Percentiles rank a stretch among this genome's conserved stretches.
Conservation (phyloP, 805 yeast genomes). For the Wickerhamomyces bisporus region DNA sequence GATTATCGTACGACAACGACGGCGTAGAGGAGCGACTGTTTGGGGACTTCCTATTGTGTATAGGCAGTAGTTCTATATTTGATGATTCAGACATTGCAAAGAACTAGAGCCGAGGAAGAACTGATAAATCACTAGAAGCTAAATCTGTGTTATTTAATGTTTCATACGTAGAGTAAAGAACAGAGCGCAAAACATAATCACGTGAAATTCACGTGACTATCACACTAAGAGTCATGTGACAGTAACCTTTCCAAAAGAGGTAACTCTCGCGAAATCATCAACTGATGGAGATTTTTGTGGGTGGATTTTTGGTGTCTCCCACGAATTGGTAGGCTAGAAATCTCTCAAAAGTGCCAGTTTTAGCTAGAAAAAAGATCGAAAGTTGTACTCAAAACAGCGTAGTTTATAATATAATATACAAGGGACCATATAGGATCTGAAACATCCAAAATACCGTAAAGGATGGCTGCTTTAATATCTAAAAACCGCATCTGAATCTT, state of each 20-base stretch:
- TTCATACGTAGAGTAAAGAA: no score
- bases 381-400: no score
- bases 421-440: not conserved
- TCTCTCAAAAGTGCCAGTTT: no score
- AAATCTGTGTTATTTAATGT: not conserved
- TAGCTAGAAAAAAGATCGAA: no score
- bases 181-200: no score
- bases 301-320: not conserved
- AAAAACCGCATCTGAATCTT: no score
- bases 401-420: no score
- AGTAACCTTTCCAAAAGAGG: no score
- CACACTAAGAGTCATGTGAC: no score
- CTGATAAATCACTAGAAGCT: not conserved
- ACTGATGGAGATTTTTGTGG: not conserved
- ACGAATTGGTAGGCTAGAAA: not conserved
- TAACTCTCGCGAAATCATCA: not conserved
- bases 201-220: not conserved
- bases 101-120: not conserved
- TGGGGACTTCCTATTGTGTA: slow-evolving; percentile 16
- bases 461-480: no score
- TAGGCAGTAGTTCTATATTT: slow-evolving; percentile 16
- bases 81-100: slow-evolving; percentile 3
- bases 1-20: not conserved
- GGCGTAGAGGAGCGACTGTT: slow-evolving; percentile 8
- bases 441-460: not conserved